Evolutionary conservation across 2,329 filamentous ascomycete genomes (phyloP).

Genomic region (Fusarium sacchari): DNA sequence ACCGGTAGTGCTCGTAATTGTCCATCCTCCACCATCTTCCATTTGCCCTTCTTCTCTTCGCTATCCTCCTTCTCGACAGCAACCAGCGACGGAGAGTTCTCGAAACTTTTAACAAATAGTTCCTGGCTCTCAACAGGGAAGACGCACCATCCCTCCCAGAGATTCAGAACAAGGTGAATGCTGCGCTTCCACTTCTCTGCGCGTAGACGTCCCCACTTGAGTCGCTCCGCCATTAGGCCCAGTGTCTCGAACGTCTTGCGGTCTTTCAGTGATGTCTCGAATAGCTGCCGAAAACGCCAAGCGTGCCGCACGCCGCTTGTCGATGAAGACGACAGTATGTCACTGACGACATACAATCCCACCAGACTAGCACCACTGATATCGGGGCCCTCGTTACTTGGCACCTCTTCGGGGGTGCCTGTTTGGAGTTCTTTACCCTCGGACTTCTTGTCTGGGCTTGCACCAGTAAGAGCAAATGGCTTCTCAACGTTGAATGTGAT

Average conservation of each 20-base stretch:
- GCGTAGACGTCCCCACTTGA: conserved; percentile 82
- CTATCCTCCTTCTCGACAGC: conserved; percentile 40
- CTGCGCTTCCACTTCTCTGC: conserved; percentile 88
- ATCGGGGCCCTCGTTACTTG: conserved; percentile 63
- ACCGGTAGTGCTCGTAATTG: conserved; percentile 35
- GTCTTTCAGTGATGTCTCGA: conserved; percentile 76
- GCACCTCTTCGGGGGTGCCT: conserved; percentile 47
- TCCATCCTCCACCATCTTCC: conserved; percentile 60
- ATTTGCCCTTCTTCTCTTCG: conserved; percentile 53
- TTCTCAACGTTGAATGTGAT: conserved; percentile 83
- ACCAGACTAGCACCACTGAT: conserved; percentile 79
- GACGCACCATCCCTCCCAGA: conserved; percentile 78
- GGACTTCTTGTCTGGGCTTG: conserved; percentile 67
- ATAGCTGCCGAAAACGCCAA: conserved; percentile 86
- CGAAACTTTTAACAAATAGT: conserved; percentile 75
- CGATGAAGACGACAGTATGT: conserved; percentile 81
- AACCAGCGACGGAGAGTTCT: conserved; percentile 68
- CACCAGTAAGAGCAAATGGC: conserved; percentile 78
- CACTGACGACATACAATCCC: conserved; percentile 79
- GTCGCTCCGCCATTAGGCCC: conserved; percentile 75
- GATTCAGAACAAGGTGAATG: conserved; percentile 71
- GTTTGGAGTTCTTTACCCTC: conserved; percentile 48
- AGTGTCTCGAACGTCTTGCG: conserved; percentile 79
- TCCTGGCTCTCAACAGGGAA: conserved; percentile 81
- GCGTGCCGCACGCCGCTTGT: conserved; percentile 83